phyloP scores from a whole-genome alignment of 352 stramenopile species.

The Aphanomyces euteiches region DNA sequence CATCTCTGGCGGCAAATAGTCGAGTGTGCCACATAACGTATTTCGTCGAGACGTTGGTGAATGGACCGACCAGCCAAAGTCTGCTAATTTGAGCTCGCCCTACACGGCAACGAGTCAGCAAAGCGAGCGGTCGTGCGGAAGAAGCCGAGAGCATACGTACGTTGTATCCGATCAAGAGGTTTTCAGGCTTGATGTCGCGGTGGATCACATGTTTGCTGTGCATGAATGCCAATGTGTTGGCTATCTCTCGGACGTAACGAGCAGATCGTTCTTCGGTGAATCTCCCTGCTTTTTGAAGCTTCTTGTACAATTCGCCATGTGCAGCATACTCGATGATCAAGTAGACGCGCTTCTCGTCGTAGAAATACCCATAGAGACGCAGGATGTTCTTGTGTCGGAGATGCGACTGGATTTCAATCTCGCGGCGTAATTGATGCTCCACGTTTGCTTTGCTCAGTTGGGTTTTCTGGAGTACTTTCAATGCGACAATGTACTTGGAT shows the following conservation, averaged over 20 bases:
- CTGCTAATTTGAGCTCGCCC: conserved; percentile 98
- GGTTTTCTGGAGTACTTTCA: conserved; percentile 98
- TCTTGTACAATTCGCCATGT: conserved; percentile 98
- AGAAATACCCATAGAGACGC: conserved; percentile 98
- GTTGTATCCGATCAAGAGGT: conserved; percentile 94
- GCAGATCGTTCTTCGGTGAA: conserved; percentile 93
- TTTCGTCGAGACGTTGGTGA: conserved; percentile 94
- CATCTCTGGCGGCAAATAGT: conserved; percentile 99
- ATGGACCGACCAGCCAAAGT: conserved; percentile 99
- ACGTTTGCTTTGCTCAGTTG: conserved; percentile 97
- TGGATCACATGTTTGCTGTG: conserved; percentile 99
- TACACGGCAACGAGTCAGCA: conserved; percentile 9
- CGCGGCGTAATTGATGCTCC: conserved; percentile 97
- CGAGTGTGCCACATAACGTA: conserved; percentile 98
- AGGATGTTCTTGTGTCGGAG: conserved; percentile 97
- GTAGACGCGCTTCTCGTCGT: conserved; percentile 98
- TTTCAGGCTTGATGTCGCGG: conserved; percentile 99
- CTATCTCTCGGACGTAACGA: conserved; percentile 94
- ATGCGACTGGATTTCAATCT: conserved; percentile 99
- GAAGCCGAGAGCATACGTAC: conserved; percentile 29
- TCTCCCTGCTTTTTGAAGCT: conserved; percentile 83
- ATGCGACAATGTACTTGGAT: conserved; percentile 98
- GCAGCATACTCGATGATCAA: conserved; percentile 99
- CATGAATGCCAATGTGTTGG: conserved; percentile 94
- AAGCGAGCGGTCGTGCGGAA: conserved; percentile 10